Conservation (phyloP, 306 rosid species). For the Chamaecrista fasciculata region DNA sequence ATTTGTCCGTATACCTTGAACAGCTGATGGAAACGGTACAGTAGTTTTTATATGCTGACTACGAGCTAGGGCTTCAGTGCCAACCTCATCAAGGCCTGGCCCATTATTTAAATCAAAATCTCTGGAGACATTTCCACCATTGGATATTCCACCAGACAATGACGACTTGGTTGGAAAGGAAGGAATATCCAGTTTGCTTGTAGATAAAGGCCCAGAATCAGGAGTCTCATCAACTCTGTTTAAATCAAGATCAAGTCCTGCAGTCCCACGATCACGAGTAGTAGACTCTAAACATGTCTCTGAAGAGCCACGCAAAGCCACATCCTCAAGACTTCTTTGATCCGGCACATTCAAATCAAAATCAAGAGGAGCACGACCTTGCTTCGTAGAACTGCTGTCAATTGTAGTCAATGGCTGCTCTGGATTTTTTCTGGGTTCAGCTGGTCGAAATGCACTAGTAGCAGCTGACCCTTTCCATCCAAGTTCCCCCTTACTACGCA, state of each 20-base stretch:
- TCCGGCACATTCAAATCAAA: conserved; percentile 85
- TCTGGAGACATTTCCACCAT: conserved; percentile 64
- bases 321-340: conserved; percentile 66
- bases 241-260: conserved; percentile 88
- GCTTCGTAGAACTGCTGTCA: conserved; percentile 49
- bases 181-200: conserved; percentile 56
- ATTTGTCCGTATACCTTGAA: conserved; percentile 58
- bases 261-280: conserved; percentile 53
- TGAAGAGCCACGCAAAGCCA: conserved; percentile 42
- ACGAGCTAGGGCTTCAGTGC: conserved; percentile 48
- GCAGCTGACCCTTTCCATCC: conserved; percentile 99
- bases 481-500: conserved; percentile 67
- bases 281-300: conserved; percentile 36
- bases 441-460: conserved; percentile 94
- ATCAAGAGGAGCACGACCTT: conserved; percentile 68
- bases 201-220: conserved; percentile 48
- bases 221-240: conserved; percentile 72
- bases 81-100: conserved; percentile 78
- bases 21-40: conserved; percentile 42
- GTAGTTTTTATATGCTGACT: conserved; percentile 57
- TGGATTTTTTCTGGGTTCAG: conserved; percentile 76
- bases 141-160: conserved; percentile 60
- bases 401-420: conserved; percentile 41
- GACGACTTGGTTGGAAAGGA: conserved; percentile 50
- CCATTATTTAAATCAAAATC: conserved; percentile 94